These are phyloP conservation scores for Protomyces lactucae-debilis DNA, from an alignment of 1,139 yeast species.

Conservation along the genomic window DNA sequence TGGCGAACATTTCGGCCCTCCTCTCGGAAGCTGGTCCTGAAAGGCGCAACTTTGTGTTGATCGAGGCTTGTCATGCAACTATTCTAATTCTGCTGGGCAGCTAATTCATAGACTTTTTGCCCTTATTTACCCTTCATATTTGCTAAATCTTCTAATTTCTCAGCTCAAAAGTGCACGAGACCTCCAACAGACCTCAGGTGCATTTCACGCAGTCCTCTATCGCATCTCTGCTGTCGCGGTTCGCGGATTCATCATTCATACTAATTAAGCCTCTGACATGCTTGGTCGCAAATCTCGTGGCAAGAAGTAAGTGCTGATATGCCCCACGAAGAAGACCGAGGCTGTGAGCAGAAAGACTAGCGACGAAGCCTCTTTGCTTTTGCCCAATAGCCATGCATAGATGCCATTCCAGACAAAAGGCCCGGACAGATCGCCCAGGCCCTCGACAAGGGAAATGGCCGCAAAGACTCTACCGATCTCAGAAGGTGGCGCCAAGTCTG, in stretches of 20 bases:
- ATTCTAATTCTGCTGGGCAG: no score
- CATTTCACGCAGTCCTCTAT: no score
- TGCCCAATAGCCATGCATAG: not conserved
- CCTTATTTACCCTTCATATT: no score
- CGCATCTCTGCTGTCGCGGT: no score
- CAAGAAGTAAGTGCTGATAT: not conserved
- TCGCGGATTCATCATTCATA: no score
- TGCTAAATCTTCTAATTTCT: no score
- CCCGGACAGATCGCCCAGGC: not conserved
- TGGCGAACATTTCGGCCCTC: slow-evolving; percentile 44
- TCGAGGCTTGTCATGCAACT: no score
- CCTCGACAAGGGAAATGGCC: not conserved
- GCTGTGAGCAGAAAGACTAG: not conserved
- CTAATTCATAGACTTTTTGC: no score
- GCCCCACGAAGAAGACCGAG: not conserved
- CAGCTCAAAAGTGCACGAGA: no score
- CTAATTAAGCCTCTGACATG: no score
- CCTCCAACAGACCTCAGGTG: no score
- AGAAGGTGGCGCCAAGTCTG: not conserved
- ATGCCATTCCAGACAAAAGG: not conserved
- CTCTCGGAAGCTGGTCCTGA: not conserved
- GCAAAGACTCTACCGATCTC: not conserved
- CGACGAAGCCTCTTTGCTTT: not conserved
- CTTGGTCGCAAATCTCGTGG: not conserved
- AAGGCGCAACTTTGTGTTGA: no score